Percentiles rank a stretch among this genome's conserved stretches.
Evolutionary conservation across 1,284 basidiomycete genomes (phyloP).

Genomic region (Serendipita sp.): DNA sequence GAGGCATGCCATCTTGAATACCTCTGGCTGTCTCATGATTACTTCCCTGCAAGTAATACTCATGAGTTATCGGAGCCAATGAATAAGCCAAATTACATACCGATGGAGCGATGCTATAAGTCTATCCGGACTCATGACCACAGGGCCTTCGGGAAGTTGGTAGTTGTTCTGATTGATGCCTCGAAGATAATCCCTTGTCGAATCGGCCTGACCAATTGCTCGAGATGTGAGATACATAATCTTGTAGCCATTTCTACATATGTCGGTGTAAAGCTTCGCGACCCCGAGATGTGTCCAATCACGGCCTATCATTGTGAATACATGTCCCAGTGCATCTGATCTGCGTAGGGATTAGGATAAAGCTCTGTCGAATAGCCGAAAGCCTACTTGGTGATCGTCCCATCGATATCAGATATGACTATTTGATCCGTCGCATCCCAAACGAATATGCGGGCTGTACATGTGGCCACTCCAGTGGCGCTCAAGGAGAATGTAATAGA

Average conservation of each 20-base stretch:
- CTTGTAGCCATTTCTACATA: conserved; percentile 91
- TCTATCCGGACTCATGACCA: conserved; percentile 97
- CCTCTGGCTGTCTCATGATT: conserved; percentile 96
- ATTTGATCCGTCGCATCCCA: conserved; percentile 87
- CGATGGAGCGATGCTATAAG: conserved; percentile 90
- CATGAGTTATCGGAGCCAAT: not conserved
- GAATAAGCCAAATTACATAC: conserved; percentile 28
- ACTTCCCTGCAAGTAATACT: conserved; percentile 52
- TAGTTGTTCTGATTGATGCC: conserved; percentile 94
- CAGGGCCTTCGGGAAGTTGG: conserved; percentile 91
- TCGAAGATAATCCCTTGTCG: conserved; percentile 89
- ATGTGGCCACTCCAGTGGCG: conserved; percentile 74
- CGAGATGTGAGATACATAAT: conserved; percentile 97
- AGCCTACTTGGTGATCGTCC: conserved; percentile 91
- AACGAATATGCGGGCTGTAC: conserved; percentile 86
- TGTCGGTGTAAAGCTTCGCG: conserved; percentile 96
- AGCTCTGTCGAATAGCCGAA: not conserved
- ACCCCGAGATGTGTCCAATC: conserved; percentile 99
- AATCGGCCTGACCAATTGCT: conserved; percentile 96
- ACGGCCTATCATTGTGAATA: conserved; percentile 97
- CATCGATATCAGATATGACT: conserved; percentile 96
- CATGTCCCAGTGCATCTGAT: conserved; percentile 93
- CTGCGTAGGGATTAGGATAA: conserved; percentile 26
- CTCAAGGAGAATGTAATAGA: conserved; percentile 90
- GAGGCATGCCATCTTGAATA: conserved; percentile 99